Evolutionary conservation across 495 filamentous ascomycete genomes (phyloP).

Genomic region (Daldinia loculata): DNA sequence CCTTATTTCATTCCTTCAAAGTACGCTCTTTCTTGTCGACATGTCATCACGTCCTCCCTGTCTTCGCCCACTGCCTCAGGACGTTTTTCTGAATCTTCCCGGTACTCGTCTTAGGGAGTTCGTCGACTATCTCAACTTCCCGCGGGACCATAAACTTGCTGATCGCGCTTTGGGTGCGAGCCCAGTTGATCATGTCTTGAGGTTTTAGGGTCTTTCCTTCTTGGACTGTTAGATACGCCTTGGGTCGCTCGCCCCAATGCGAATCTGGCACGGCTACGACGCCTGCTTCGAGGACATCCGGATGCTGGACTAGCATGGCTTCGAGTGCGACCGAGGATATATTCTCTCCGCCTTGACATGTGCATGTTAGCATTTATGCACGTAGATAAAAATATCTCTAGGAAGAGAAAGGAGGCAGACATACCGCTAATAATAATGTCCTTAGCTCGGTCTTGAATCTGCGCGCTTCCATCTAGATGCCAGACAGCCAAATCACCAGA

Average conservation of each 20-base stretch:
- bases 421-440: conserved; percentile 97
- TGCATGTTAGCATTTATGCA: neutral
- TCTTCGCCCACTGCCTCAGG: conserved; percentile 84
- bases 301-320: conserved; percentile 88
- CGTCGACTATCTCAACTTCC: conserved; percentile 87
- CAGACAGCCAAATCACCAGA: conserved; percentile 92
- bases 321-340: conserved; percentile 95
- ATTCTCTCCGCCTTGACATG: conserved; percentile 83
- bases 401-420: conserved; percentile 32
- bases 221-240: conserved; percentile 89
- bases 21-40: neutral
- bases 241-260: conserved; percentile 94
- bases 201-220: conserved; percentile 66
- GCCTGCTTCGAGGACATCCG: conserved; percentile 87
- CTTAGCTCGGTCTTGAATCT: conserved; percentile 94
- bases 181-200: conserved; percentile 85
- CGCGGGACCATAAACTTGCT: conserved; percentile 95
- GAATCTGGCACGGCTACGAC: conserved; percentile 89
- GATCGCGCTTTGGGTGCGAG: conserved; percentile 77
- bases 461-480: conserved; percentile 86
- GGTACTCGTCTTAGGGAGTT: conserved; percentile 95
- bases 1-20: neutral
- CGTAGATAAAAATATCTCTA: neutral
- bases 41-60: conserved; percentile 39
- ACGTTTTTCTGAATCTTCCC: conserved; percentile 98